These are phyloP conservation scores for Phaeomoniella chlamydospora DNA, from an alignment of 2,329 filamentous ascomycete species.

Conservation along the genomic window DNA sequence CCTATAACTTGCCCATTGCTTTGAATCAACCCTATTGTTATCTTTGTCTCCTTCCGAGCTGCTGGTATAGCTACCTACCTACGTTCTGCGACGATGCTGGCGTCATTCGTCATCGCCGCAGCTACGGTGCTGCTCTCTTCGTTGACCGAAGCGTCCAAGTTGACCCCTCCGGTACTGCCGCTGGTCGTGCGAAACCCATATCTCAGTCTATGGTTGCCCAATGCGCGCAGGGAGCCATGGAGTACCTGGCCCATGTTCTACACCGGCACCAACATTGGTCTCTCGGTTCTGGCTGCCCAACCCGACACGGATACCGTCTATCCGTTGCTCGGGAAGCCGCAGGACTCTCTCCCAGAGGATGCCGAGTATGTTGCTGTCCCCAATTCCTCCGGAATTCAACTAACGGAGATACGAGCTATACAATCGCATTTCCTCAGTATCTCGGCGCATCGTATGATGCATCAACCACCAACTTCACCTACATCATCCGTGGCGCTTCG, in stretches of 20 bases:
- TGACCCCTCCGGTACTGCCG: slow-evolving; percentile 51
- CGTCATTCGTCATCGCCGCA: slow-evolving; percentile 16
- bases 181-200: slow-evolving; percentile 65
- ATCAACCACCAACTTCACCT: slow-evolving; percentile 56
- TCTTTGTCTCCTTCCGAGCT: too few species aligned
- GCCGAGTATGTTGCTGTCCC: slow-evolving; percentile 19
- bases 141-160: slow-evolving; percentile 31
- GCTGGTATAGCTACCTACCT: too few species aligned
- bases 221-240: slow-evolving; percentile 60
- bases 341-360: slow-evolving; percentile 40
- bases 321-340: slow-evolving; percentile 50
- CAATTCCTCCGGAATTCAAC: too few species aligned
- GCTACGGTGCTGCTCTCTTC: slow-evolving; percentile 23
- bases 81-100: slow-evolving; percentile 19
- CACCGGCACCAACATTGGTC: slow-evolving; percentile 54
- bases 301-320: slow-evolving; percentile 46
- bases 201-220: slow-evolving; percentile 53
- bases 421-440: slow-evolving; percentile 43
- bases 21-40: too few species aligned
- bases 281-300: slow-evolving; percentile 48
- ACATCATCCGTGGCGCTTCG: slow-evolving; percentile 36
- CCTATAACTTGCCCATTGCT: too few species aligned
- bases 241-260: slow-evolving; percentile 77
- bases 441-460: slow-evolving; percentile 52
- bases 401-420: slow-evolving; percentile 40